Percentiles rank a stretch among this genome's conserved stretches.
These are phyloP conservation scores for Trichoderma cornu-damae DNA, from an alignment of 2,329 filamentous ascomycete genomes.

Conservation along the genomic window DNA sequence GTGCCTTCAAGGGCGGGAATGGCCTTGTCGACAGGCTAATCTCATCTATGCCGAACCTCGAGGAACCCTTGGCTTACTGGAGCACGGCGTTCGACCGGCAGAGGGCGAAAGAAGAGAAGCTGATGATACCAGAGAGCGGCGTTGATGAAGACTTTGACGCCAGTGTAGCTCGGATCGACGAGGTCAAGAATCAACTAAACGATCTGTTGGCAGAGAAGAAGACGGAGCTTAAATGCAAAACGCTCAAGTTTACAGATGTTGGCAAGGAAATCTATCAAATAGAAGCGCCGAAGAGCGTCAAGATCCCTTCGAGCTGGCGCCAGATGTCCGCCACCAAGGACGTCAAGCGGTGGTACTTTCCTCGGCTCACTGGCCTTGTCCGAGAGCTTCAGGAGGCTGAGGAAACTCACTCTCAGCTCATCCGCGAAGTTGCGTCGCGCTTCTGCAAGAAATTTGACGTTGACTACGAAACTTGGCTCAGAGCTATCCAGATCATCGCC, in stretches of 20 bases:
- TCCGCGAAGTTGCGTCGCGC: conserved; percentile 75
- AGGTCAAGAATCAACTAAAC: conserved; percentile 68
- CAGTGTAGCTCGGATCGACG: conserved; percentile 70
- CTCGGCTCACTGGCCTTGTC: conserved; percentile 74
- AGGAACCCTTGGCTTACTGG: conserved; percentile 73
- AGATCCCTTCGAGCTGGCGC: conserved; percentile 83
- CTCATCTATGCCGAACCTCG: conserved; percentile 77
- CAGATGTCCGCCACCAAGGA: conserved; percentile 93
- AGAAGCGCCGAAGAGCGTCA: conserved; percentile 78
- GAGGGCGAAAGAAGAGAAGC: conserved; percentile 71
- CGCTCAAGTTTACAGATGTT: conserved; percentile 72
- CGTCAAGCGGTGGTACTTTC: conserved; percentile 91
- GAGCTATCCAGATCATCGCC: conserved; percentile 81
- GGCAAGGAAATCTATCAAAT: conserved; percentile 98
- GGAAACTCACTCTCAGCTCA: conserved; percentile 86
- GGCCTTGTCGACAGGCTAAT: conserved; percentile 82
- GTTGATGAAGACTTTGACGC: conserved; percentile 89
- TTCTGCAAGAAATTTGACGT: conserved; percentile 87
- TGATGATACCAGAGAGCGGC: conserved; percentile 78
- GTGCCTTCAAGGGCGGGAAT: conserved; percentile 67
- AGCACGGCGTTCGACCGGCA: conserved; percentile 82
- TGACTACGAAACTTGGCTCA: conserved; percentile 79
- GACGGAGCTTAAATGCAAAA: conserved; percentile 66
- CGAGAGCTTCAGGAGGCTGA: conserved; percentile 88
- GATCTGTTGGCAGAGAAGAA: conserved; percentile 66